phyloP scores from a whole-genome alignment of 768 basidiomycete genomes.

The Tubosaeta sp. region DNA sequence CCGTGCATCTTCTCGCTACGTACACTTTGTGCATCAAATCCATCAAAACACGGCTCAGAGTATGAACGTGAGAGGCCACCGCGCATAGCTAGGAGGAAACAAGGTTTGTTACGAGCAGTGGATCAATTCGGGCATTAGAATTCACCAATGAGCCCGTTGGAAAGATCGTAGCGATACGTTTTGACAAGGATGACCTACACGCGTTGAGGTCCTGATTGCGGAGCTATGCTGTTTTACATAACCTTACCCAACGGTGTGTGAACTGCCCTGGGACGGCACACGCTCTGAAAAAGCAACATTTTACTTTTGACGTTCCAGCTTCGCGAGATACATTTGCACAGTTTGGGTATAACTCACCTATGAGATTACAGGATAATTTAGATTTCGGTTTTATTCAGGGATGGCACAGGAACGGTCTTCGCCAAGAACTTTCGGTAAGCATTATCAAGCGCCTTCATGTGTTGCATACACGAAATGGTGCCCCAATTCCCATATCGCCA shows the following conservation, averaged over 20 bases:
- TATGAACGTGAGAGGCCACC: neutral
- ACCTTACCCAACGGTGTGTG: neutral
- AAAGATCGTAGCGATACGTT: too few relatives aligned
- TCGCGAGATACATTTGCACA: neutral
- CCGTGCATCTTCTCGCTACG: neutral
- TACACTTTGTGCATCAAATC: neutral
- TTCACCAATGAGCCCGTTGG: neutral
- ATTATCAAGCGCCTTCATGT: neutral
- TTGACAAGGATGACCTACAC: neutral
- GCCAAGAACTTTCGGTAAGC: neutral
- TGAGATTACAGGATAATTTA: neutral
- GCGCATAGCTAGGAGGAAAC: neutral
- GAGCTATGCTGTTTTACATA: neutral
- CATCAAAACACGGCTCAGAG: neutral
- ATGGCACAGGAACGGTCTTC: neutral
- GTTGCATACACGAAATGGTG: neutral
- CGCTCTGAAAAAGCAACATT: neutral
- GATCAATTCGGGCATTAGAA: neutral
- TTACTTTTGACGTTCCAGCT: neutral
- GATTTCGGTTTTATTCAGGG: neutral
- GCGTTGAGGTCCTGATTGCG: neutral
- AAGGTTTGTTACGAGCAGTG: neutral
- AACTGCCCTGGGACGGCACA: neutral
- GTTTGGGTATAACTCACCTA: neutral
- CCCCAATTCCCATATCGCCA: neutral